Base-by-base conservation (phyloP, 352 stramenopile species). In the Peronosclerospora sorghi region DNA sequence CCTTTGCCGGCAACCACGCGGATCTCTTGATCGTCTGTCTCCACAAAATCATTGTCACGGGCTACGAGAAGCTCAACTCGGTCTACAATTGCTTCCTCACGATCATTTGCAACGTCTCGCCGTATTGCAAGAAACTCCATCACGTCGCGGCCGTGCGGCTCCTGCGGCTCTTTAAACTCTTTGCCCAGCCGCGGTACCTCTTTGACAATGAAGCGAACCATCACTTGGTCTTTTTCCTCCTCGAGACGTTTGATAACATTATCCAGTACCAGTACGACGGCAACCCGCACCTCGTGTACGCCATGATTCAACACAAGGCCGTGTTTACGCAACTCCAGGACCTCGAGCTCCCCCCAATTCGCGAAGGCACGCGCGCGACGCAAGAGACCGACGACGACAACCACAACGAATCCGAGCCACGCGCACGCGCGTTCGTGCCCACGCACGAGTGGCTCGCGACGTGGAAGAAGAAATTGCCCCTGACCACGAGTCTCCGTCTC, bases 181-280 rank as follows among this genome's bases (percentile, higher is more conserved):
- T 98, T 51, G 87, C 88, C 2, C 93, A 95, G 54, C 89, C 90
- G 5, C 56, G 83, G 26, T 94, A 87, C 46, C 63, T 98, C 8
- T 98, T 98, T 49, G 83, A 93, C 48, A 92, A 94, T 39, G 93
- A 98, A 47, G 92, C 89, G 13, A 97, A 97, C 46, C 86, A 98
- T 58, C 73, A 90, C 35, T 83, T 98, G 43, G 77, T 98, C 18
- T 96, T 95, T 19, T 89, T 98, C 30, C 53, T 99, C 32, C 71
- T 98, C 23, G 95, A 98, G 65, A 92, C 97, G 4, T 98, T 99
- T 59, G 97, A 98, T 70, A 99, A 99, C 67, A 96, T 98, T 39
- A 96, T 99, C 54, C 96, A 99, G 76, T 99, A 99, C 54, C 96
- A 99, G 65, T 89, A 88, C 55, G 68, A 84, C 35, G 95, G 95